phyloP scores from a whole-genome alignment of 305 asterid genomes.

The Plantago lanceolata region DNA sequence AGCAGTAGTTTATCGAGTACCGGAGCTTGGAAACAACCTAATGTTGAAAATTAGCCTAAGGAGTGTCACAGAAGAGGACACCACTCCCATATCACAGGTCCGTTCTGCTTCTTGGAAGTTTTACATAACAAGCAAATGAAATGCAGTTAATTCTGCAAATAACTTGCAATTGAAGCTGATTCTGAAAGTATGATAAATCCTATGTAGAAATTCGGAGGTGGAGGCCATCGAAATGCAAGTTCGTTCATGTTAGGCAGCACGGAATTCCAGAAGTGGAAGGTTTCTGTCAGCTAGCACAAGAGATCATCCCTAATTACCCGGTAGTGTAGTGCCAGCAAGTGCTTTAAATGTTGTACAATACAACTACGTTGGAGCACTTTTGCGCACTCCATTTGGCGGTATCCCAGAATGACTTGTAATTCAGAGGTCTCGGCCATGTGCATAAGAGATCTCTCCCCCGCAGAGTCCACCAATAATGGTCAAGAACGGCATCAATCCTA shows the following conservation, averaged over 20 bases:
- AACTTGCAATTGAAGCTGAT: slow-evolving; percentile 10
- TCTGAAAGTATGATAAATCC: slow-evolving; percentile 4
- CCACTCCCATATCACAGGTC: slow-evolving; percentile 75
- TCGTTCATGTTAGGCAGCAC: slow-evolving; percentile 53
- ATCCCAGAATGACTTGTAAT: no score
- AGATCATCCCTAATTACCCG: no score
- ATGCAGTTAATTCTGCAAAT: no score
- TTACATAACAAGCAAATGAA: not conserved
- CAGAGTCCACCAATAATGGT: no score
- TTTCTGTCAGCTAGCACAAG: not conserved
- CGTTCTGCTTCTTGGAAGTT: slow-evolving; percentile 14
- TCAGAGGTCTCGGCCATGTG: no score
- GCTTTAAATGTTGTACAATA: no score
- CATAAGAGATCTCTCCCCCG: no score
- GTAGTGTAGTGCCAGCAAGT: no score
- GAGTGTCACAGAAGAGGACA: slow-evolving; percentile 61
- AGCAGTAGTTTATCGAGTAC: slow-evolving; percentile 73
- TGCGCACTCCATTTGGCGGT: no score
- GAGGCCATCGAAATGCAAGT: slow-evolving; percentile 79
- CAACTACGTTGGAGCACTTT: no score
- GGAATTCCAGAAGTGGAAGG: slow-evolving; percentile 62
- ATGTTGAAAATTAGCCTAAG: slow-evolving; percentile 72
- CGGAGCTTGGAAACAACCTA: slow-evolving; percentile 58
- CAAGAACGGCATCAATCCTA: no score
- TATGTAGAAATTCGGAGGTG: slow-evolving; percentile 64